Evolutionary conservation across 257 asterid species (phyloP), one percentile per base, ranked within the genome.

Genomic region (Rauvolfia tetraphylla): DNA sequence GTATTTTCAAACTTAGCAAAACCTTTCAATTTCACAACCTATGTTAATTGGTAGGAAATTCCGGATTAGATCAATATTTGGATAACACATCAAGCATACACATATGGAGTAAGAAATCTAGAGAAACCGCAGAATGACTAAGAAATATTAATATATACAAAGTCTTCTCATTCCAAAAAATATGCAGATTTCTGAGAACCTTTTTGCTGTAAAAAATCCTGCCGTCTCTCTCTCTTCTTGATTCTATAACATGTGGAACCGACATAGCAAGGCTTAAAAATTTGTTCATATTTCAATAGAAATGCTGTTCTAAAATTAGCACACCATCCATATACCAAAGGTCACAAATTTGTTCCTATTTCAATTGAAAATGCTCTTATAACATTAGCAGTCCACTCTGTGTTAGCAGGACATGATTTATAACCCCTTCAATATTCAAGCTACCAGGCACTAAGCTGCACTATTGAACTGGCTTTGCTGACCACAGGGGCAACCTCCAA

Each of bases 1-100:
- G 93, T 93, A 78, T 90, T 93, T 81, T 93, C 97, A 63, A 93
- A 93, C 86, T 93, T 91, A 8, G 90, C 84, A 41, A 93, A 93
- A 2, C 93, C 98, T 81, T 89, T 93, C 53, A 93, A 88, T 81
- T 87, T 91, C 76, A 93, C 95, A 81, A 91, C 85, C 97, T 90
- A 68, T 38, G 29, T 46, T n/a, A 25, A 20, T n/a, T 29, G 25
- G 15, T 1, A 39, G 36, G 41, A n/a, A 48, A 51, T 11, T 46
- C 29, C 39, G 75, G 81, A 25, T 42, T 27, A 68, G 42, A 18
- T 29, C 10, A 56, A 54, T 46, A 65, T 5, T 66, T 34, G 25
- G 39, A 34, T 9, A 7, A 17, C 57, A 15, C 63, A 42, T 34
- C 46, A 46, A 10, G 13, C 20, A 14, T 33, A 63, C 5, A 65